A percentile compares a stretch with the other conserved stretches of the same genome.
Evolutionary conservation across 1,284 basidiomycete genomes (phyloP).

Genomic region (Tilletia setariae): DNA sequence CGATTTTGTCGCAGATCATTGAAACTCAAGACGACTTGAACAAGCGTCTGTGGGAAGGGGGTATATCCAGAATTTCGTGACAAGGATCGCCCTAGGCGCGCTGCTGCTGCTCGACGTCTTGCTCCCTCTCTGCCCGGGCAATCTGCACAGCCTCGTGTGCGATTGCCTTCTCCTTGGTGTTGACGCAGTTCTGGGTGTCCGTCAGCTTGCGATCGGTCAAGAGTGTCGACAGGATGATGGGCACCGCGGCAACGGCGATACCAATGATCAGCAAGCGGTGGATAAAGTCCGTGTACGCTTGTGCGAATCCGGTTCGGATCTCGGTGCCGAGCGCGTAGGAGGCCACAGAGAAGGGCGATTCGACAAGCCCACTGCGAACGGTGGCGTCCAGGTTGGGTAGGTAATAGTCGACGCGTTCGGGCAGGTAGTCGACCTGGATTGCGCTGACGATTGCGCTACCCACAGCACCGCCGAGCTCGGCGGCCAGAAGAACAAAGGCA

Average conservation of each 20-base stretch:
- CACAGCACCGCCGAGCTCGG: slow-evolving; percentile 47
- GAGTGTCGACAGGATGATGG: slow-evolving; percentile 36
- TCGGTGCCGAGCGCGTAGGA: slow-evolving; percentile 36
- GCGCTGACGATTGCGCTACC: slow-evolving; percentile 45
- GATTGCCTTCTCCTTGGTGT: slow-evolving; percentile 40
- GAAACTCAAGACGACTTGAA: too few species aligned
- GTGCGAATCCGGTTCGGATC: slow-evolving; percentile 34
- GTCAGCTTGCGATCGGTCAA: slow-evolving; percentile 43
- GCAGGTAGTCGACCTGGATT: slow-evolving; percentile 39
- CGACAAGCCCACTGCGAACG: slow-evolving; percentile 21
- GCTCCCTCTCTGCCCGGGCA: background rate
- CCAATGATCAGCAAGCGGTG: slow-evolving; percentile 41
- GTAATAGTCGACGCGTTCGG: slow-evolving; percentile 28
- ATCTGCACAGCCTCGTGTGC: slow-evolving; percentile 2
- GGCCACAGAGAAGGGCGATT: slow-evolving; percentile 21
- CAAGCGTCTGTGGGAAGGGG: background rate
- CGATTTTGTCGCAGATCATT: too few species aligned
- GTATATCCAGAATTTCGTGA: too few species aligned
- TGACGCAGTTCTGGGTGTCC: slow-evolving; percentile 49
- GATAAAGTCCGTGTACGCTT: slow-evolving; percentile 45
- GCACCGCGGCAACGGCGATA: slow-evolving; percentile 39
- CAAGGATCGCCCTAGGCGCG: too few species aligned
- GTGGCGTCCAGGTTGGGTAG: slow-evolving; percentile 31
- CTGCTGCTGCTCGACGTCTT: background rate
- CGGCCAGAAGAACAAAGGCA: slow-evolving; percentile 48